Evolutionary conservation across 768 basidiomycete genomes (phyloP).

Genomic region (Tylopilus cervinicoccineus): DNA sequence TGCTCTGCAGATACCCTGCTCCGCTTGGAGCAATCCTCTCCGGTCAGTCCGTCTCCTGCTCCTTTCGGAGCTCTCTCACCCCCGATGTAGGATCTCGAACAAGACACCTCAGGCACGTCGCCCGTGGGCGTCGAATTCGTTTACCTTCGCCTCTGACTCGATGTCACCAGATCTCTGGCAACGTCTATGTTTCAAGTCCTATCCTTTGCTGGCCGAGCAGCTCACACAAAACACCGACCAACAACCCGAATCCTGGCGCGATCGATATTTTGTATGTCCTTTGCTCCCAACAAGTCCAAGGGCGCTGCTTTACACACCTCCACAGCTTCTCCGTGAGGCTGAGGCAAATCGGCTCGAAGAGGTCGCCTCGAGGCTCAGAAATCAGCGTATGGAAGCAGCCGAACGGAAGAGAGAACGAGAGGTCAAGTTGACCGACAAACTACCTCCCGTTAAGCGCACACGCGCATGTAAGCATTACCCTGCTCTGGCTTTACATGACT

Average conservation of each 20-base stretch:
- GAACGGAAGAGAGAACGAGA: constrained; percentile 74
- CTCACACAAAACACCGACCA: constrained; percentile 38
- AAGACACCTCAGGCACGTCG: constrained; percentile 51
- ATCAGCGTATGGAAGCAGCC: constrained; percentile 63
- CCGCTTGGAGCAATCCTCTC: constrained; percentile 64
- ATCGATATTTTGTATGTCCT: constrained; percentile 59
- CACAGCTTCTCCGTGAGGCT: constrained; percentile 50
- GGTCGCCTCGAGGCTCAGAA: constrained; percentile 57
- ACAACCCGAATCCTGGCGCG: constrained; percentile 63
- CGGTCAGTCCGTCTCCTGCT: constrained; percentile 43
- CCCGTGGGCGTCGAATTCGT: background rate
- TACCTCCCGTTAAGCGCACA: constrained; percentile 63
- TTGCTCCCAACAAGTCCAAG: background rate
- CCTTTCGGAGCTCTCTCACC: constrained; percentile 13
- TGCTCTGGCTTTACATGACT: constrained; percentile 7
- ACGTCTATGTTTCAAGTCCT: constrained; percentile 56
- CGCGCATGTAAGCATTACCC: constrained; percentile 47
- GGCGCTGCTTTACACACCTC: constrained; percentile 6
- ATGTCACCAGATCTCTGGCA: constrained; percentile 60
- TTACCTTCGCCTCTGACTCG: constrained; percentile 4
- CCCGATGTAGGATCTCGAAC: constrained; percentile 44
- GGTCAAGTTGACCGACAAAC: constrained; percentile 67
- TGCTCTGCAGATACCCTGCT: constrained; percentile 69
- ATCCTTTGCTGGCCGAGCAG: constrained; percentile 49
- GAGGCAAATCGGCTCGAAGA: constrained; percentile 66